Base-by-base conservation (phyloP, 2,329 filamentous ascomycete genomes). In the Alternaria gansuensis region DNA sequence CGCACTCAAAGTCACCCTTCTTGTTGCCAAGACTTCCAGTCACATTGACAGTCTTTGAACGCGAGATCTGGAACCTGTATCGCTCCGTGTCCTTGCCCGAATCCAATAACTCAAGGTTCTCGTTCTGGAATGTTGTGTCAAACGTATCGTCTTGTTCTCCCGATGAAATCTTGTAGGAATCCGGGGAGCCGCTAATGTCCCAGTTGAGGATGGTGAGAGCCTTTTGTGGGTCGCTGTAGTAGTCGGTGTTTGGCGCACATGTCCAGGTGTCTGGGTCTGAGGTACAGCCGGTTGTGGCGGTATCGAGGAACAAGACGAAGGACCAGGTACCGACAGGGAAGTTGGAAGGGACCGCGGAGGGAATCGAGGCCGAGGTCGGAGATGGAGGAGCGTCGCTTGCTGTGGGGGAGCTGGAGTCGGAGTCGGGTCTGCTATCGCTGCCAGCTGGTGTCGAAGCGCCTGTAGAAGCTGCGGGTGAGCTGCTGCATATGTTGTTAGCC, bases 311-410 rank as follows among this genome's bases (percentile, higher is more conserved):
- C 23, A 87, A 86, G 6, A 83, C 79, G 65, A 91, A 80, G 36
- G 84, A 80, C 73, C 86, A 90, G n/a, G 84, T 82, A 5, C 88
- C 89, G 1, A 83, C 77, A 1, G 88, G 89, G 66, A 90, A 90
- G 52, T 76, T 71, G 11, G 71, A 63, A 17, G 72, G 69, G 4
- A 63, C 54, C 23, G 69, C 43, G 1, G 60, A 63, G 4, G 63
- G 49, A 5, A 71, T 55, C 5, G 65, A 55, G 11, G 70, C 60
- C 3, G 68, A 58, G 13, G 62, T 53, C n/a, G 65, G 54, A 37
- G 64, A 56, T 4, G 65, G 40, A 13, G 68, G 54, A 5, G 58
- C 43, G 24, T 59, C 54, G 23, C 60, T 58, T 11, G 51, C 41
- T 11, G 59, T 54, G 23, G 50, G 51, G 3, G 59, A 48, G 31